Base-by-base conservation (phyloP, 768 basidiomycete genomes). In the Tulasnella sp. region DNA sequence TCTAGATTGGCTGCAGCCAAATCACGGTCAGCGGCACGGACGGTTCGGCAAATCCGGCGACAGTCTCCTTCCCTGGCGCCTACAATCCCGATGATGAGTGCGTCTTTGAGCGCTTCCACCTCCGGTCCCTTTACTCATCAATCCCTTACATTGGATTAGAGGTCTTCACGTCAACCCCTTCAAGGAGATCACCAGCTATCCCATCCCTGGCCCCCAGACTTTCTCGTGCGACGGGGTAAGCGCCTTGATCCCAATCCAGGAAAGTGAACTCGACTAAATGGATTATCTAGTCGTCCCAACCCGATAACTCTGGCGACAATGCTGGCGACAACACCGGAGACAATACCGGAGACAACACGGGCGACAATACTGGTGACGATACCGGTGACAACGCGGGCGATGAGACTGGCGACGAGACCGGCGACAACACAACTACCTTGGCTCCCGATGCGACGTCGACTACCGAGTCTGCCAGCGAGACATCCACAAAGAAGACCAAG, bases 11-110 rank as follows among this genome's bases (percentile, higher is more conserved):
- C 40, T 86, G 86, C 74, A 85, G 85, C 27, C 86, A 86, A 80
- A 81, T 86, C 46, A 81, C 83, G 71, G 84, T 86, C 80, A 85
- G 84, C 16, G 85, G 85, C n/a, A 68, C 62, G 16, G 85, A 84
- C 2, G 85, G 85, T 24, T 83, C 80, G 76, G 81, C 83, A 1
- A 73, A 78, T 44, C 85, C 82, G 12, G 44, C 52, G 68, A 48
- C 75, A 31, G 62, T 74, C 1, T 73, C 36, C 46, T 79, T 83
- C 80, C 82, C 82, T 19, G 82, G 82, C 39, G 82, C 82, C 18
- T 78, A 78, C 44, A 31, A 72, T 21, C 58, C 36, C 24, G n/a
- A 48, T 19, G 39, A 56, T 42, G 56, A 56, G 62, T 68, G 36
- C 62, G 62, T 68, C 62, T 52, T 52, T 5, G 7, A 52, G 24